phyloP scores from a whole-genome alignment of 2,329 filamentous ascomycete genomes.

The Pestalotiopsis sp. region DNA sequence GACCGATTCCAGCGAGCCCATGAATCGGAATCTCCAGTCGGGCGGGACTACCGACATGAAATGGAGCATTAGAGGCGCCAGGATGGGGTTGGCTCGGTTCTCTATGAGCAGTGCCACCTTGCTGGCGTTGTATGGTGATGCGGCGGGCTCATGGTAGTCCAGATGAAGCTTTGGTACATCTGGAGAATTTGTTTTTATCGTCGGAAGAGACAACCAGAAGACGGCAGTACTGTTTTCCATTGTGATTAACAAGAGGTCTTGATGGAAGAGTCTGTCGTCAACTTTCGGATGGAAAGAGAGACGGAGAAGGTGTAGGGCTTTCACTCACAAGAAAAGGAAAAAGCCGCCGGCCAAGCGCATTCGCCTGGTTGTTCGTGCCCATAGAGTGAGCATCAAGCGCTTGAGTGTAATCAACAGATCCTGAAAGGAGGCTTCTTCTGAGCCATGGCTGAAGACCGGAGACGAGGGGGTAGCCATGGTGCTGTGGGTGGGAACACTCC shows the following conservation, averaged over 20 bases:
- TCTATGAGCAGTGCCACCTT: constrained; percentile 59
- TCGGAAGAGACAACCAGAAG: constrained; percentile 14
- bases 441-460: not conserved
- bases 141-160: constrained; percentile 30
- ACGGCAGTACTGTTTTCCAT: constrained; percentile 1
- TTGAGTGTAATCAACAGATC: constrained; percentile 22
- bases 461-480: constrained; percentile 14
- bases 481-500: constrained; percentile 9
- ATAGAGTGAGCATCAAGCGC: constrained; percentile 24
- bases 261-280: not conserved
- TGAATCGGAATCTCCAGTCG: constrained; percentile 59
- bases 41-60: constrained; percentile 57
- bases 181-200: constrained; percentile 7
- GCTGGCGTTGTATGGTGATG: constrained; percentile 43
- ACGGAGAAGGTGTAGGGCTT: not conserved
- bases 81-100: constrained; percentile 46
- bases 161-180: constrained; percentile 23
- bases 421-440: constrained; percentile 20
- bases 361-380: constrained; percentile 34
- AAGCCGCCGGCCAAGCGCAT: constrained; percentile 30
- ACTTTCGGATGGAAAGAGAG: not conserved
- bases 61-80: constrained; percentile 55
- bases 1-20: constrained; percentile 50
- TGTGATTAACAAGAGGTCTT: not conserved
- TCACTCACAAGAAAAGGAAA: constrained; percentile 32